Evolutionary conservation across 2,329 filamentous ascomycete genomes (phyloP).

Genomic region (Trichoderma sp.): DNA sequence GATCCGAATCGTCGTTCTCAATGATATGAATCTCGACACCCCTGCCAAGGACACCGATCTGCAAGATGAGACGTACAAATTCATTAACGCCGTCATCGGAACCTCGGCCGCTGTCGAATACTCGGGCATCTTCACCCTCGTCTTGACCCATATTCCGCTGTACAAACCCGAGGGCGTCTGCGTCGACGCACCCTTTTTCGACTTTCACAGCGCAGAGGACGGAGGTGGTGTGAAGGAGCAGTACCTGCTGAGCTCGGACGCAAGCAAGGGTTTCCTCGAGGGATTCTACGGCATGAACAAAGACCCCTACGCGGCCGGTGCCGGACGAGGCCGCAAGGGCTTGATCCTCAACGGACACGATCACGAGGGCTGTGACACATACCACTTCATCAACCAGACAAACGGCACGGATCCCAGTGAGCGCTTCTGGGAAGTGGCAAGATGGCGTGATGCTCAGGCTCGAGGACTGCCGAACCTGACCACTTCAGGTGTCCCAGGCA

Average conservation of each 20-base stretch:
- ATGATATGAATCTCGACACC: slow-evolving; percentile 89
- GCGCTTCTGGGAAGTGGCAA: slow-evolving; percentile 48
- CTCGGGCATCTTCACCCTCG: slow-evolving; percentile 69
- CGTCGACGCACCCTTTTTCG: slow-evolving; percentile 78
- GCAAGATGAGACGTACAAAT: slow-evolving; percentile 73
- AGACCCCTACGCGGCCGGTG: slow-evolving; percentile 53
- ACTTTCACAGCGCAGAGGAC: slow-evolving; percentile 66
- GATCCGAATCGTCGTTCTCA: slow-evolving; percentile 80
- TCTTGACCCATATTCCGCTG: slow-evolving; percentile 89
- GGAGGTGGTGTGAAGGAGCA: slow-evolving; percentile 80
- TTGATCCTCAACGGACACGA: slow-evolving; percentile 91
- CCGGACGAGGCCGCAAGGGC: slow-evolving; percentile 67
- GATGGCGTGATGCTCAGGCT: slow-evolving; percentile 46
- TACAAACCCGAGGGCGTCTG: slow-evolving; percentile 82
- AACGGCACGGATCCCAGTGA: slow-evolving; percentile 39
- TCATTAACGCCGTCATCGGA: slow-evolving; percentile 67
- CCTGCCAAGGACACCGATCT: slow-evolving; percentile 66
- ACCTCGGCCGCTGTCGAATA: slow-evolving; percentile 59
- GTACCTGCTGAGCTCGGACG: slow-evolving; percentile 76
- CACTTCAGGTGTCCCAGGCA: slow-evolving; percentile 51
- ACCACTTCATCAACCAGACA: slow-evolving; percentile 73
- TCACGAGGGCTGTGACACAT: slow-evolving; percentile 88
- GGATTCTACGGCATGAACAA: slow-evolving; percentile 77
- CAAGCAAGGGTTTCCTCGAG: slow-evolving; percentile 74
- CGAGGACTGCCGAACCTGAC: slow-evolving; percentile 35